These are phyloP conservation scores for Albatrellus ellisii DNA, from an alignment of 768 basidiomycete genomes.

Conservation along the genomic window DNA sequence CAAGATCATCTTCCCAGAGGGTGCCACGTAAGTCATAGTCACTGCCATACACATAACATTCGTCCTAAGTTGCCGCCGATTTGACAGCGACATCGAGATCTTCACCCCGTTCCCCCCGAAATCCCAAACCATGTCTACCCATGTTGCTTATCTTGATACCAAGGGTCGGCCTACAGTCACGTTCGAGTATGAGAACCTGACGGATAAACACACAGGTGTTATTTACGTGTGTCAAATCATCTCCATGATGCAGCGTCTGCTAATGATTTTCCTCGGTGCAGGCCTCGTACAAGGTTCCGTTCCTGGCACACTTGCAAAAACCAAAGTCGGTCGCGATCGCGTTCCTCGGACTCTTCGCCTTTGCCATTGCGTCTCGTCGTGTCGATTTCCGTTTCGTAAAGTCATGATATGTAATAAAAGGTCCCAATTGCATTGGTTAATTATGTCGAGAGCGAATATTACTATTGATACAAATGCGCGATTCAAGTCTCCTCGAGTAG, in stretches of 20 bases:
- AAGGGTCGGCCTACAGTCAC: conserved; percentile 72
- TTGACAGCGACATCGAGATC: conserved; percentile 60
- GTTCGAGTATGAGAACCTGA: conserved; percentile 61
- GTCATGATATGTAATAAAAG: conserved; percentile 14
- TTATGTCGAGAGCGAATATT: conserved; percentile 6
- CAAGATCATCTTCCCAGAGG: conserved; percentile 80
- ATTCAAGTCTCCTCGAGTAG: not conserved
- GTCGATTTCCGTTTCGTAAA: conserved; percentile 39
- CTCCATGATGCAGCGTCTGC: conserved; percentile 2
- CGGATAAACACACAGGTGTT: conserved; percentile 62
- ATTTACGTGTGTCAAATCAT: conserved; percentile 57
- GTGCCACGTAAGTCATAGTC: conserved; percentile 67
- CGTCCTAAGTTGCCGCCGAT: not conserved
- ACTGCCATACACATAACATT: not conserved
- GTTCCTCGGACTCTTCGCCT: conserved; percentile 51
- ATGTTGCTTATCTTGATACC: conserved; percentile 86
- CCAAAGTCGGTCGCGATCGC: conserved; percentile 66
- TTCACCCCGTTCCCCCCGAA: conserved; percentile 67
- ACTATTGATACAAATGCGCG: conserved; percentile 5
- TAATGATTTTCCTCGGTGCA: conserved; percentile 20
- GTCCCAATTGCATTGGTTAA: conserved; percentile 14
- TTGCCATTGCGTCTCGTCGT: conserved; percentile 32
- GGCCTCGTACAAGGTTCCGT: conserved; percentile 81
- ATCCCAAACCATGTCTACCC: conserved; percentile 44
- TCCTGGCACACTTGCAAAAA: conserved; percentile 77